phyloP scores from a whole-genome alignment of 139 green algal genomes.

The Auxenochlorella pyrenoidosa region DNA sequence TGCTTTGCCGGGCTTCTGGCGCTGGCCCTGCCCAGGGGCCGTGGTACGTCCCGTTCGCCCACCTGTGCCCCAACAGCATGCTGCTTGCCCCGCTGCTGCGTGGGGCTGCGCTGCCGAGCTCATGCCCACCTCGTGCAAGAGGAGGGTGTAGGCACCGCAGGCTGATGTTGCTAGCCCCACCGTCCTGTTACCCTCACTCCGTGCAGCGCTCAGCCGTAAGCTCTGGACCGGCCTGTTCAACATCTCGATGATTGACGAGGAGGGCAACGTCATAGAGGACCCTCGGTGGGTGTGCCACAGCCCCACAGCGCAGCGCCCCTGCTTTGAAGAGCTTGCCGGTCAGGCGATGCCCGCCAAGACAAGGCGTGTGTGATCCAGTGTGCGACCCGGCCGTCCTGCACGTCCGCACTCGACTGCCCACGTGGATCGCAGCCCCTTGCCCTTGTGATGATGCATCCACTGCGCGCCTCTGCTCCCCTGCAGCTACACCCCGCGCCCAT shows the following conservation, averaged over 20 bases:
- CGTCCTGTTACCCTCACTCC: background rate
- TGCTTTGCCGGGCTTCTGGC: no score
- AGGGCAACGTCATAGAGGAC: conserved; percentile 26
- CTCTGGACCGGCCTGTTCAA: conserved; percentile 1
- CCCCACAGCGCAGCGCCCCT: background rate
- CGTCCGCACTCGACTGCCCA: no score
- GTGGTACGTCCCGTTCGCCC: no score
- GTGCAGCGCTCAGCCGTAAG: background rate
- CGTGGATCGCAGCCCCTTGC: no score
- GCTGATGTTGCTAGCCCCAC: background rate
- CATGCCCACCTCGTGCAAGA: background rate
- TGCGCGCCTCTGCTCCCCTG: background rate
- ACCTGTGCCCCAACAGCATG: background rate
- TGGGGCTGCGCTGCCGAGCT: background rate
- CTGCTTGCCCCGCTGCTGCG: background rate
- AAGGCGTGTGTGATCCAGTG: no score
- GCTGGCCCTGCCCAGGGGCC: no score
- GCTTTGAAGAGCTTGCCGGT: background rate
- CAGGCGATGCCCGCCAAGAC: background rate
- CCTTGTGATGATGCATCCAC: background rate
- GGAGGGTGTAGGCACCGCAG: background rate
- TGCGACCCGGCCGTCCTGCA: no score
- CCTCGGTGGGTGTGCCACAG: background rate
- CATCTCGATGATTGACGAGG: conserved; percentile 26
- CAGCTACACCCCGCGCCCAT: conserved; percentile 25